These are phyloP conservation scores for Lachnellula subtilissima DNA, from an alignment of 2,329 filamentous ascomycete species.

Conservation along the genomic window DNA sequence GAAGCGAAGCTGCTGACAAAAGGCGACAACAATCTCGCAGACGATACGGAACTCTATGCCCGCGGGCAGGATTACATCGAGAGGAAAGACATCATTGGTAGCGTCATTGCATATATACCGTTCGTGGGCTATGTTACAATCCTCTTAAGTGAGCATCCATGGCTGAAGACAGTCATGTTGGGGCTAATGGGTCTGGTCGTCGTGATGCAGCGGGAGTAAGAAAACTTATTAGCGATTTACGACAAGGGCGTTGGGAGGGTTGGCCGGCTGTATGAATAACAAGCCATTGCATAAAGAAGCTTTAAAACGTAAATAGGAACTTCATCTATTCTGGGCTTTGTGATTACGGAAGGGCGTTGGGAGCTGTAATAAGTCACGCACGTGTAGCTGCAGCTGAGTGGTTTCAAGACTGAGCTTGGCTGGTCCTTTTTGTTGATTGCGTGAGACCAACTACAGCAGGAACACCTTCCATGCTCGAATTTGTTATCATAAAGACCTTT, in stretches of 20 bases:
- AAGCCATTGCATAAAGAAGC: constrained; percentile 2
- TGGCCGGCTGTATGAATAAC: constrained; percentile 20
- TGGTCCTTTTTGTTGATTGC: too few relatives aligned
- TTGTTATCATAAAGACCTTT: too few relatives aligned
- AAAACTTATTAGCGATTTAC: not conserved
- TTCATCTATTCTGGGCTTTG: not conserved
- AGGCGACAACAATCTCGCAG: constrained; percentile 91
- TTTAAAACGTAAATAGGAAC: too few relatives aligned
- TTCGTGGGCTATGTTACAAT: constrained; percentile 98
- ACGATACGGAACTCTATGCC: constrained; percentile 90
- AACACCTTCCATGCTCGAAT: too few relatives aligned
- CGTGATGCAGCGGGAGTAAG: constrained; percentile 80
- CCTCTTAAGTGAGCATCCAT: constrained; percentile 88
- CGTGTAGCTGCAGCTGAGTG: too few relatives aligned
- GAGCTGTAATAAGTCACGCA: too few relatives aligned
- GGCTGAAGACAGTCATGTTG: constrained; percentile 92
- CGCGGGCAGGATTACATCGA: constrained; percentile 80
- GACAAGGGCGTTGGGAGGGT: constrained; percentile 18
- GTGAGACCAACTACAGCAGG: too few relatives aligned
- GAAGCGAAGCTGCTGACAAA: constrained; percentile 82
- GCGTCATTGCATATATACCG: constrained; percentile 84
- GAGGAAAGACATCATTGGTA: constrained; percentile 87
- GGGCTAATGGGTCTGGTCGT: constrained; percentile 94
- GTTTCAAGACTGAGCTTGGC: too few relatives aligned
- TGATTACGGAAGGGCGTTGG: not conserved